Percentiles rank a stretch among this genome's conserved stretches.
phyloP scores from a whole-genome alignment of 2,329 filamentous ascomycete species.

The Ceratocystis colombiana region DNA sequence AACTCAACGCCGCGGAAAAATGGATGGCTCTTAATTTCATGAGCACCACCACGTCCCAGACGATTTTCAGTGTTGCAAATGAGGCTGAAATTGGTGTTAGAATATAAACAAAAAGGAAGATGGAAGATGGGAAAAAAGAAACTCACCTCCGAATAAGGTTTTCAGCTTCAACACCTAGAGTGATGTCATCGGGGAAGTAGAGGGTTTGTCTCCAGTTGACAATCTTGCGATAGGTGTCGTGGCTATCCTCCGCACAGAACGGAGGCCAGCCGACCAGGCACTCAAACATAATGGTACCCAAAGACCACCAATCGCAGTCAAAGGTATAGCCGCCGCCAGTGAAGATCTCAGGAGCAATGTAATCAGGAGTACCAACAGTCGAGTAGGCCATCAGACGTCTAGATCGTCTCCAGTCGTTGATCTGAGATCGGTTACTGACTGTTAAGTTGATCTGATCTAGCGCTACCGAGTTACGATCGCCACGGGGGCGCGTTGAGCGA shows the following conservation, averaged over 20 bases:
- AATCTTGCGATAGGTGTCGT: constrained; percentile 98
- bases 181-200: constrained; percentile 93
- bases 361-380: constrained; percentile 92
- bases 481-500: constrained; percentile 39
- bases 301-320: constrained; percentile 73
- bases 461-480: constrained; percentile 84
- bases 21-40: constrained; percentile 84
- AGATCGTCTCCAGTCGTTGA: constrained; percentile 73
- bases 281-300: constrained; percentile 78
- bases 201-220: constrained; percentile 94
- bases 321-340: constrained; percentile 60
- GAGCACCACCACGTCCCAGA: constrained; percentile 73
- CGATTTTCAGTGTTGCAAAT: constrained; percentile 91
- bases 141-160: constrained; percentile 80
- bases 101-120: neutral
- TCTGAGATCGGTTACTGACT: constrained; percentile 92
- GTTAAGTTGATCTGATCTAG: constrained; percentile 97
- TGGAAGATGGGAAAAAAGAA: neutral
- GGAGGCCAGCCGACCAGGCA: constrained; percentile 75
- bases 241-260: constrained; percentile 88
- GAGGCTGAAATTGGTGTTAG: constrained; percentile 47
- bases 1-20: constrained; percentile 98
- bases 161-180: constrained; percentile 77
- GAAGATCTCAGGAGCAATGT: constrained; percentile 73
- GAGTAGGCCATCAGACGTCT: constrained; percentile 79